Percentiles rank a stretch among this genome's conserved stretches.
These are phyloP conservation scores for Ophiostoma sp. DNA, from an alignment of 2,329 filamentous ascomycete species.

Conservation along the genomic window DNA sequence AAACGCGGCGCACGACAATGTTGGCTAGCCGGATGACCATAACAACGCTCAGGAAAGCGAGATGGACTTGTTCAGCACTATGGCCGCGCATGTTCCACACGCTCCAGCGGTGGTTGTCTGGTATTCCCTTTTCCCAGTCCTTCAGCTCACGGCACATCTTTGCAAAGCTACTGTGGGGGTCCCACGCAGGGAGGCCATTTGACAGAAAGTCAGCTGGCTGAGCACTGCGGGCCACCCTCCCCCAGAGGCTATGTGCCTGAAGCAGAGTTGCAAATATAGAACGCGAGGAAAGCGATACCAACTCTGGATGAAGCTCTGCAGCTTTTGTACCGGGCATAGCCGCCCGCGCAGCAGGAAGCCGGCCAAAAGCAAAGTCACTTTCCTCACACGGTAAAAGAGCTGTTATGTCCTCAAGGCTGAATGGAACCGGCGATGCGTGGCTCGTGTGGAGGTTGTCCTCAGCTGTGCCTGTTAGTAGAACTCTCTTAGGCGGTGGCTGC, in stretches of 20 bases:
- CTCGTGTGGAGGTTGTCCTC: conserved; percentile 35
- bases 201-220: conserved; percentile 23
- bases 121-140: conserved; percentile 31
- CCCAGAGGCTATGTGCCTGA: conserved; percentile 35
- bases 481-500: no score
- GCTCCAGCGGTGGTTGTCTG: conserved; percentile 31
- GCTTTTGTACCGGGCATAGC: conserved; percentile 33
- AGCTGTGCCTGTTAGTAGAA: not conserved
- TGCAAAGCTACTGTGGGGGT: conserved; percentile 28
- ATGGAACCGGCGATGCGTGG: conserved; percentile 31
- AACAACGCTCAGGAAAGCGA: conserved; percentile 33
- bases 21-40: conserved; percentile 34
- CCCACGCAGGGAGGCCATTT: conserved; percentile 20
- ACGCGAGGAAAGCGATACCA: conserved; percentile 28
- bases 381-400: conserved; percentile 34
- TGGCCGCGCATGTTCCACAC: conserved; percentile 35
- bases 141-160: conserved; percentile 26
- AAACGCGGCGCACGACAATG: conserved; percentile 30
- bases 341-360: conserved; percentile 30
- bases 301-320: conserved; percentile 28
- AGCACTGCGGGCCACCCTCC: conserved; percentile 32
- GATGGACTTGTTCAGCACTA: conserved; percentile 32
- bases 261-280: conserved; percentile 36
- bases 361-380: conserved; percentile 35
- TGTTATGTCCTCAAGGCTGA: conserved; percentile 34